A percentile compares a stretch with the other conserved stretches of the same genome.
Evolutionary conservation across 2,329 filamentous ascomycete genomes (phyloP).

Genomic region (Ophiocordyceps australis): DNA sequence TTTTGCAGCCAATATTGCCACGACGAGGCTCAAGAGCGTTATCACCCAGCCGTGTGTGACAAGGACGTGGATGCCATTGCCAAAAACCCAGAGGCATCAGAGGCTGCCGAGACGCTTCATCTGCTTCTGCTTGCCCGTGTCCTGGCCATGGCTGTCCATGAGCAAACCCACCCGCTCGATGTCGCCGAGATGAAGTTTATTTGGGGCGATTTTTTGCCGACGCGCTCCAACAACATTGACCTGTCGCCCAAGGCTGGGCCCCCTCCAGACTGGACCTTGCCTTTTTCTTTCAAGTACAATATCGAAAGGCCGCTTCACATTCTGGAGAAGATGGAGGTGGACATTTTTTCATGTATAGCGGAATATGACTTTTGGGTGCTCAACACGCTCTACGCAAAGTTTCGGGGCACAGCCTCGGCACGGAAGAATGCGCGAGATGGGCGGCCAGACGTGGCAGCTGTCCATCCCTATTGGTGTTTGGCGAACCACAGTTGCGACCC

Average conservation of each 20-base stretch:
- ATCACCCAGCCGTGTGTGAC: constrained; percentile 48
- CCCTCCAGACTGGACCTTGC: constrained; percentile 47
- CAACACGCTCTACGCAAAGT: constrained; percentile 86
- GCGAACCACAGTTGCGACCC: constrained; percentile 95
- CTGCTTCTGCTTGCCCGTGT: constrained; percentile 43
- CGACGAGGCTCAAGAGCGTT: constrained; percentile 35
- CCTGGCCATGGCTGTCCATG: constrained; percentile 43
- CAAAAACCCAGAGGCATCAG: constrained; percentile 41
- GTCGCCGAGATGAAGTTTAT: constrained; percentile 47
- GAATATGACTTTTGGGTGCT: constrained; percentile 64
- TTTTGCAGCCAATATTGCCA: constrained; percentile 46
- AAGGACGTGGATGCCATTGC: constrained; percentile 47
- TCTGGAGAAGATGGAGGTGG: constrained; percentile 69
- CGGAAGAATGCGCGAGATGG: constrained; percentile 60
- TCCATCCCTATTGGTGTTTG: constrained; percentile 90
- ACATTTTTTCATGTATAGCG: constrained; percentile 43
- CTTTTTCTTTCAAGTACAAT: constrained; percentile 63
- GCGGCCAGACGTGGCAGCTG: constrained; percentile 76
- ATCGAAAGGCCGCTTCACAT: constrained; percentile 59
- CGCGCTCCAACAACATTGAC: constrained; percentile 31
- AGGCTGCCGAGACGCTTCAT: constrained; percentile 43
- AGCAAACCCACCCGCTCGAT: constrained; percentile 44
- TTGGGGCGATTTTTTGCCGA: constrained; percentile 47
- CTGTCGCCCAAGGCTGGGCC: constrained; percentile 34
- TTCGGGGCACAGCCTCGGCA: constrained; percentile 81